These are phyloP conservation scores for Exophiala oligosperma DNA, from an alignment of 2,329 filamentous ascomycete species.

Conservation along the genomic window DNA sequence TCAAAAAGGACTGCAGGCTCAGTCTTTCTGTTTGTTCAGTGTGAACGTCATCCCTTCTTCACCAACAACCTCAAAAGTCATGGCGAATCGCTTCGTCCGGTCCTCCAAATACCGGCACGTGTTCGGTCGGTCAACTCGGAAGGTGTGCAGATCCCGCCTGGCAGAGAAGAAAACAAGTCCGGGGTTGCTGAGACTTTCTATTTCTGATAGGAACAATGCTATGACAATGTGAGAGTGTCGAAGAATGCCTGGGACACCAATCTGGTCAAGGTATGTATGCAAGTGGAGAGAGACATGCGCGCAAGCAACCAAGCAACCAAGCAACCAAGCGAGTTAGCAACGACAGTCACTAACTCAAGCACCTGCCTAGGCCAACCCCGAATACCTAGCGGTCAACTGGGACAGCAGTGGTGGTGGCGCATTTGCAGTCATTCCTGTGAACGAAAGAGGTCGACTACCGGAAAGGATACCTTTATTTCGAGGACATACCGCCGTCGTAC, in stretches of 20 bases:
- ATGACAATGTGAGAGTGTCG: conserved; percentile 95
- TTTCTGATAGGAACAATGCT: conserved; percentile 75
- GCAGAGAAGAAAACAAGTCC: conserved; percentile 1
- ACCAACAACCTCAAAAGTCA: conserved; percentile 33
- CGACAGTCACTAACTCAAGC: neutral
- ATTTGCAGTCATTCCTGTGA: conserved; percentile 90
- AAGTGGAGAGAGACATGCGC: neutral
- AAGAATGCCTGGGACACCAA: conserved; percentile 99
- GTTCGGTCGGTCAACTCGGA: conserved; percentile 92
- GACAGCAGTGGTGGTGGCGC: conserved; percentile 93
- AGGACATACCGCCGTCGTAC: conserved; percentile 90
- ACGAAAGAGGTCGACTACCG: conserved; percentile 85
- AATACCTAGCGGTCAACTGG: conserved; percentile 98
- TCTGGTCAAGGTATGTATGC: conserved; percentile 77
- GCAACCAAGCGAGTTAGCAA: no score
- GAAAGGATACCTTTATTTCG: conserved; percentile 93
- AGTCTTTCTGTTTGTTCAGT: neutral
- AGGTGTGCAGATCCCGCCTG: conserved; percentile 54
- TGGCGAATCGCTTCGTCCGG: conserved; percentile 72
- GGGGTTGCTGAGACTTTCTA: conserved; percentile 15
- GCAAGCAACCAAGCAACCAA: neutral
- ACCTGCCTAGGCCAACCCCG: conserved; percentile 74
- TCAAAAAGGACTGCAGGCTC: conserved; percentile 5
- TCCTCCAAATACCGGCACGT: conserved; percentile 84
- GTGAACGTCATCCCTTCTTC: neutral